Base-by-base conservation (phyloP, 805 yeast genomes). In the Peterozyma xylosa region DNA sequence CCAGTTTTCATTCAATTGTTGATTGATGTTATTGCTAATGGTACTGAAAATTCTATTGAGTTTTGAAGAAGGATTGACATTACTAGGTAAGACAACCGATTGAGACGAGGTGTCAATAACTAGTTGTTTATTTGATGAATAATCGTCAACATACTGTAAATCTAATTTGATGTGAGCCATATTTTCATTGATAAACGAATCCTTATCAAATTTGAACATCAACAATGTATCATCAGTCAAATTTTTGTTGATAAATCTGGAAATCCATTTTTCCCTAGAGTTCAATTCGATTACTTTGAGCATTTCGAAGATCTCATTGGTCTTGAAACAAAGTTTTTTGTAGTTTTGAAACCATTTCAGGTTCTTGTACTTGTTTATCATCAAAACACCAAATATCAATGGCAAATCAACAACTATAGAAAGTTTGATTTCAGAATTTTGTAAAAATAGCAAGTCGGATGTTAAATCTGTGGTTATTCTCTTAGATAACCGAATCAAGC, bases 331-430 rank as follows among this genome's bases (percentile, higher is more conserved):
- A 43, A 48, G 59, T 62, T 36, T 74, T 46, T n/a, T 71, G 65
- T 56, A 59, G 52, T 64, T 57, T 41, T 54, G 47, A 2, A 59
- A 57, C 85, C 88, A 82, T 50, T 75, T 76, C 39, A 65, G 62
- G 50, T 83, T 75, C 41, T 87, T 66, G 41, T 82, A 63, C 38
- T 65, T 68, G 50, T 85, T 90, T 39, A 84, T 70, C 2, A 82
- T 48, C 58, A 78, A 73, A n/a, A 82, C 64, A 1, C 93, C 93
- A 56, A 84, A 82, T 1, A 84, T 60, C 11, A 84, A 56, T 0
- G 95, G 95, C 27, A 86, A 55, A 56, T 86, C 93, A 11, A 76
- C 68, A 1, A 82, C 76, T 11, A 56, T 49, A 11, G 63, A 59
- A 11, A 63, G 44, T 18, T 53, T 57, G 9, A 62, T 45, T 45